Conservation (phyloP, 139 green algal genomes). For the Eudorina sp. region DNA sequence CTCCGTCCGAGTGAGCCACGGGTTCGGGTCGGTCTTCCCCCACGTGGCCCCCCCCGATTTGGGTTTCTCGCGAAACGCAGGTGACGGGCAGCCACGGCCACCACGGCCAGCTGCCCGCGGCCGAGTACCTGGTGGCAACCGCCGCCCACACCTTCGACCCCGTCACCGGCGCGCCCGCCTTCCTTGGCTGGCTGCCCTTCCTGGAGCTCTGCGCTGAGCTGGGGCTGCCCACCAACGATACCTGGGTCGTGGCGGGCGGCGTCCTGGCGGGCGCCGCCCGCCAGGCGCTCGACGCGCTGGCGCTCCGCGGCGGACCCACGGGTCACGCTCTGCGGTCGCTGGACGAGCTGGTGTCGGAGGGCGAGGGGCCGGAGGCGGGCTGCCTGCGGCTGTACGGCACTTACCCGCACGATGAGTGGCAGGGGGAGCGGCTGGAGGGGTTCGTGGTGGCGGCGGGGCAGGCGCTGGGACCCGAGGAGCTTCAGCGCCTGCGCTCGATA, state of each 20-base stretch:
- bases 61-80: too few relatives aligned
- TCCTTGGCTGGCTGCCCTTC: slow-evolving; percentile 52
- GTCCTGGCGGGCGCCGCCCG: slow-evolving; percentile 37
- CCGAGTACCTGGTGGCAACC: slow-evolving; percentile 74
- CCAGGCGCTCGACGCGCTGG: slow-evolving; percentile 58
- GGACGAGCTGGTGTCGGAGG: neutral
- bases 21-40: too few relatives aligned
- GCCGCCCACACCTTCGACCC: slow-evolving; percentile 55
- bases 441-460: slow-evolving; percentile 73
- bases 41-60: too few relatives aligned
- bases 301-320: slow-evolving; percentile 60
- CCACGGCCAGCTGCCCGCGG: slow-evolving; percentile 70
- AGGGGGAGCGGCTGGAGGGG: slow-evolving; percentile 68
- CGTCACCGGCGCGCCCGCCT: slow-evolving; percentile 11
- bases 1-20: too few relatives aligned
- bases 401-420: slow-evolving; percentile 75
- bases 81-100: slow-evolving; percentile 63
- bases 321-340: slow-evolving; percentile 18
- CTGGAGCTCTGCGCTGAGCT: slow-evolving; percentile 59
- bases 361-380: neutral
- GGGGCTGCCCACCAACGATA: slow-evolving; percentile 70
- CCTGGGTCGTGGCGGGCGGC: slow-evolving; percentile 60
- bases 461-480: neutral
- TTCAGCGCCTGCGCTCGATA: slow-evolving; percentile 16
- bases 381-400: slow-evolving; percentile 63